Percentiles rank a stretch among this genome's conserved stretches.
Evolutionary conservation across 805 yeast genomes (phyloP).

Genomic region (Candida chilensis): DNA sequence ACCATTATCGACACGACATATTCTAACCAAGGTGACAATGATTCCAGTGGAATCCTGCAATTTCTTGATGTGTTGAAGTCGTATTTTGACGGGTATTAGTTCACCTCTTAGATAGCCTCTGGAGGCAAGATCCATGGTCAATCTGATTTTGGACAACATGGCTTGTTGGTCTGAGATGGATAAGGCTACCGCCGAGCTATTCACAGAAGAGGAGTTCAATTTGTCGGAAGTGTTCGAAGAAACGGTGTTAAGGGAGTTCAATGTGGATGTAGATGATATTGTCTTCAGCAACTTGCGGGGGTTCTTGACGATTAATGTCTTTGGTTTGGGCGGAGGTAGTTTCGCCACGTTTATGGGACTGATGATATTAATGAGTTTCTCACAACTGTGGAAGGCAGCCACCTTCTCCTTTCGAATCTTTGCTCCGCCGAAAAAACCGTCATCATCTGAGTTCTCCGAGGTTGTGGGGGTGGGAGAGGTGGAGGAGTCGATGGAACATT

Average conservation of each 20-base stretch:
- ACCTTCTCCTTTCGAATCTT: conserved; percentile 11
- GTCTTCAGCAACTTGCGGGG: conserved; percentile 30
- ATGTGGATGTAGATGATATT: conserved; percentile 28
- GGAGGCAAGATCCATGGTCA: conserved; percentile 39
- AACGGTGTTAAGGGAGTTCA: conserved; percentile 14
- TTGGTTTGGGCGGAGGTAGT: conserved; percentile 60
- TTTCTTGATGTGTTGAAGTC: conserved; percentile 60
- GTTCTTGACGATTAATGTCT: conserved; percentile 52
- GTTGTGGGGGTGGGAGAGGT: conserved; percentile 2
- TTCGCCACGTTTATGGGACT: conserved; percentile 69
- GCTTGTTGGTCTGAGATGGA: neutral
- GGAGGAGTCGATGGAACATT: conserved; percentile 31
- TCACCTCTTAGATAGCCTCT: conserved; percentile 80
- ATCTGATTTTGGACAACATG: conserved; percentile 13
- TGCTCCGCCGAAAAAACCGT: conserved; percentile 8
- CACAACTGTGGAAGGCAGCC: conserved; percentile 33
- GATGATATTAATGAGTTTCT: conserved; percentile 48
- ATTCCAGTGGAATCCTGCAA: conserved; percentile 65
- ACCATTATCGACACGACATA: conserved; percentile 56
- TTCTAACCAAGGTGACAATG: conserved; percentile 70
- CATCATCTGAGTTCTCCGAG: no score
- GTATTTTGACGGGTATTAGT: conserved; percentile 59
- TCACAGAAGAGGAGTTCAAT: conserved; percentile 2
- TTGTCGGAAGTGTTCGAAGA: conserved; percentile 1
- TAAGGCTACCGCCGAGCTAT: no score